phyloP scores from a whole-genome alignment of 2,329 filamentous ascomycete species.

The Microdochium nivale region DNA sequence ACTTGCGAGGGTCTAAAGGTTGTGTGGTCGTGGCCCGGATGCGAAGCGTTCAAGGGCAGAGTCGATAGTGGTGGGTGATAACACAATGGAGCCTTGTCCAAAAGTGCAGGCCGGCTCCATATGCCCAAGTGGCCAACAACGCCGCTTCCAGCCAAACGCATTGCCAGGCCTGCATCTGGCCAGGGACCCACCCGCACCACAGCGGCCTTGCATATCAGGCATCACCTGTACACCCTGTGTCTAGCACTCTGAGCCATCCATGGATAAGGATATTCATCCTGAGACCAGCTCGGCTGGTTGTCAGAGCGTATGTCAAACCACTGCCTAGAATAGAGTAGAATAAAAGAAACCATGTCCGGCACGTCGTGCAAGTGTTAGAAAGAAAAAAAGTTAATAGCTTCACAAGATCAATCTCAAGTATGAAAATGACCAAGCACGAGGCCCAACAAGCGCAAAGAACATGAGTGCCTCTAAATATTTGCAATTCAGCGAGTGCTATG shows the following conservation, averaged over 20 bases:
- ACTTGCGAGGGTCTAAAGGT: constrained; percentile 5
- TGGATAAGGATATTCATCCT: no score
- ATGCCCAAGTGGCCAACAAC: not conserved
- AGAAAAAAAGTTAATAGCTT: no score
- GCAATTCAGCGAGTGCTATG: not conserved
- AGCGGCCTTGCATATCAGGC: not conserved
- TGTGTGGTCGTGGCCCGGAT: constrained; percentile 4
- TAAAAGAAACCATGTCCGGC: no score
- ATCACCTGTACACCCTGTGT: not conserved
- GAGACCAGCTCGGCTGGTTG: no score
- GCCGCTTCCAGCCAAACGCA: not conserved
- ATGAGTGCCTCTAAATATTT: not conserved
- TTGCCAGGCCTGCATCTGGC: not conserved
- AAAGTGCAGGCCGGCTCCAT: not conserved
- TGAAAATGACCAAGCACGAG: not conserved
- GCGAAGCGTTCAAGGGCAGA: not conserved
- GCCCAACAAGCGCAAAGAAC: not conserved
- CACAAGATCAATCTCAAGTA: no score
- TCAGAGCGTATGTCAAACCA: not conserved
- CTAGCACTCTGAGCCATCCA: no score
- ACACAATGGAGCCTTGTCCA: not conserved
- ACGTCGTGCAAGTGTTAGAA: no score
- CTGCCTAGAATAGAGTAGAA: no score
- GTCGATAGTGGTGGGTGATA: not conserved
- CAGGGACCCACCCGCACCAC: not conserved